Evolutionary conservation across 2,329 filamentous ascomycete genomes (phyloP).

Genomic region (Nigrospora osmanthi): DNA sequence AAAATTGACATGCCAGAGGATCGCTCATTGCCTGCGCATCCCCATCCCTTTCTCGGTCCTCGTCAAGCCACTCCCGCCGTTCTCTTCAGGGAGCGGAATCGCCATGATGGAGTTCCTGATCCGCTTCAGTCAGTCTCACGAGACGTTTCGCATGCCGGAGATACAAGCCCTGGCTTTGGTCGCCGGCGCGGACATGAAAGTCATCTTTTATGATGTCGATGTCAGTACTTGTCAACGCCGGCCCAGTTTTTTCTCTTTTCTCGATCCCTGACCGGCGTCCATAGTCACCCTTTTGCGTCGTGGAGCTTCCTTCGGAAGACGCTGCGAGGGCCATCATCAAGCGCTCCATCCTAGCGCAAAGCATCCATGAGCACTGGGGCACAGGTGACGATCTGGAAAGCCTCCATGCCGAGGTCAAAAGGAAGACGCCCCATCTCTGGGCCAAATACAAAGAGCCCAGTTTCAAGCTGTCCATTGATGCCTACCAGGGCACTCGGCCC

Average conservation of each 20-base stretch:
- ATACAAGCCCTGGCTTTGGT: conserved; percentile 71
- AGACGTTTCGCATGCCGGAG: conserved; percentile 84
- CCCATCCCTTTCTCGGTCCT: no score
- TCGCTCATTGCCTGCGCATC: no score
- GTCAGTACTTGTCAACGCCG: conserved; percentile 35
- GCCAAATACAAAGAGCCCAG: conserved; percentile 51
- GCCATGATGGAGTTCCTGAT: conserved; percentile 68
- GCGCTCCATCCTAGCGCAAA: conserved; percentile 74
- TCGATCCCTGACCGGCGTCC: no score
- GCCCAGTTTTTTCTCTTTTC: no score
- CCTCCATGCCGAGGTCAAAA: conserved; percentile 59
- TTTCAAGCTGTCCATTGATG: conserved; percentile 81
- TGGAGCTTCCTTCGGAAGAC: conserved; percentile 57
- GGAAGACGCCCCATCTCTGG: conserved; percentile 58
- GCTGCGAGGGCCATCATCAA: conserved; percentile 60
- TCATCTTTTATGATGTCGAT: conserved; percentile 66
- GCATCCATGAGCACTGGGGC: conserved; percentile 87
- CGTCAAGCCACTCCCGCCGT: no score
- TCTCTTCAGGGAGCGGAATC: not conserved
- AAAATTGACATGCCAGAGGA: not conserved
- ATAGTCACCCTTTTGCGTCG: conserved; percentile 80
- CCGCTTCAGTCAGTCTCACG: conserved; percentile 81
- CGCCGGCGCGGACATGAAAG: conserved; percentile 57
- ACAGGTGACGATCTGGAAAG: conserved; percentile 56
- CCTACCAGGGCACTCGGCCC: conserved; percentile 68